These are phyloP conservation scores for Geosiphon pyriformis DNA, from an alignment of 192 early-diverging fungal species.

Conservation along the genomic window DNA sequence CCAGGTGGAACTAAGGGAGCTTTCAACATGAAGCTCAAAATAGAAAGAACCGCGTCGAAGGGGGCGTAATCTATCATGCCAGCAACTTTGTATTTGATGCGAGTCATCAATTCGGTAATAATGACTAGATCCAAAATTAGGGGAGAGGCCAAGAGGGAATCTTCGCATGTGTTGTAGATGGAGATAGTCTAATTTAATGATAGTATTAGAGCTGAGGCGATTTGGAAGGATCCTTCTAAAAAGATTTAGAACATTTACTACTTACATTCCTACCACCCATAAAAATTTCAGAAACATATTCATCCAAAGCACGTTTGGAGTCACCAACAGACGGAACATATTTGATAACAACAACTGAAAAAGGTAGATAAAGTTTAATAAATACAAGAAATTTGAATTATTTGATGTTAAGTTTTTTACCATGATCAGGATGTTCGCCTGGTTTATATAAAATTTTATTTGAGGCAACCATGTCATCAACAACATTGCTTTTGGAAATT, in stretches of 20 bases:
- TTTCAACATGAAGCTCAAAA: conserved; percentile 93
- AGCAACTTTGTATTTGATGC: conserved; percentile 82
- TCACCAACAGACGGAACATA: conserved; percentile 96
- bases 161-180: conserved; percentile 98
- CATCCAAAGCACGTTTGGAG: conserved; percentile 96
- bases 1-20: conserved; percentile 90
- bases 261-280: conserved; percentile 82
- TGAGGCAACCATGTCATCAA: conserved; percentile 98
- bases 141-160: conserved; percentile 95
- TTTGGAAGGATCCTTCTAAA: background rate
- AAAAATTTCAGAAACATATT: conserved; percentile 98
- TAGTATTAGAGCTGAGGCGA: background rate
- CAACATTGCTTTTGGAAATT: conserved; percentile 97
- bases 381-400: background rate
- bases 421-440: conserved; percentile 59
- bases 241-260: background rate
- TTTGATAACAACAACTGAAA: conserved; percentile 90
- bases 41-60: conserved; percentile 94
- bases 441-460: conserved; percentile 89
- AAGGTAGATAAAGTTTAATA: background rate
- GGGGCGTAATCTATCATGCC: conserved; percentile 69
- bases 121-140: conserved; percentile 95
- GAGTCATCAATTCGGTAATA: conserved; percentile 95
- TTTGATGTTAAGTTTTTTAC: too few relatives aligned
- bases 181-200: conserved; percentile 71